phyloP scores from a whole-genome alignment of 495 filamentous ascomycete species.

The Penicillium taxi region DNA sequence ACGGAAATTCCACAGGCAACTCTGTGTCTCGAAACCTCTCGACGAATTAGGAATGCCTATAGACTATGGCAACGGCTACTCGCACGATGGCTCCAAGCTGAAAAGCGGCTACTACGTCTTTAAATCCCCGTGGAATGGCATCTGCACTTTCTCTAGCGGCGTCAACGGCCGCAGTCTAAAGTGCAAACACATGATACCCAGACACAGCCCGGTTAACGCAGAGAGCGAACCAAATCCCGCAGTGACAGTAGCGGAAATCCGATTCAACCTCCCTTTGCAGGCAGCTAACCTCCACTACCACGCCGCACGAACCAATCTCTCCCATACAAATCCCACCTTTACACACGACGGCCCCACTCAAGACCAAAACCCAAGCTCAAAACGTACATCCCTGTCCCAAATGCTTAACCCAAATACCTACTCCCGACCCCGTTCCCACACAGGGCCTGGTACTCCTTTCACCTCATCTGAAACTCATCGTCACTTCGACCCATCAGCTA shows the following conservation, averaged over 20 bases:
- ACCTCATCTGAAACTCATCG: background rate
- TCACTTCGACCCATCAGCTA: slow-evolving; percentile 5
- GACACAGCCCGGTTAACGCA: slow-evolving; percentile 6
- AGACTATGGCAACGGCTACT: slow-evolving; percentile 6
- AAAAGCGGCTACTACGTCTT: slow-evolving; percentile 53
- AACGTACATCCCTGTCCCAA: slow-evolving; percentile 27
- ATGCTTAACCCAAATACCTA: slow-evolving; percentile 30
- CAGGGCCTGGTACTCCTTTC: slow-evolving; percentile 11
- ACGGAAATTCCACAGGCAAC: slow-evolving; percentile 33
- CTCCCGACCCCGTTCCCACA: slow-evolving; percentile 23
- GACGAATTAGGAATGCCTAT: slow-evolving; percentile 6
- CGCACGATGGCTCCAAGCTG: slow-evolving; percentile 22
- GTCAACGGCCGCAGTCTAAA: slow-evolving; percentile 64
- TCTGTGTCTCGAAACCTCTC: slow-evolving; percentile 29
- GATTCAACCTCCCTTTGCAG: slow-evolving; percentile 73
- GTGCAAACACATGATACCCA: slow-evolving; percentile 58
- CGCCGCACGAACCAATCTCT: slow-evolving; percentile 13
- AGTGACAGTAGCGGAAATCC: slow-evolving; percentile 69
- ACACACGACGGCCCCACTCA: slow-evolving; percentile 1
- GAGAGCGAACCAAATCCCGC: slow-evolving; percentile 25
- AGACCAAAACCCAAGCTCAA: slow-evolving; percentile 13
- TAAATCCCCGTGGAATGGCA: slow-evolving; percentile 74
- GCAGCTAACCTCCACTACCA: slow-evolving; percentile 28
- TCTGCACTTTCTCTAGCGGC: slow-evolving; percentile 74
- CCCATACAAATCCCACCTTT: slow-evolving; percentile 5